Base-by-base conservation (phyloP, 1,284 basidiomycete genomes). In the Sanghuangporus sanghuang region DNA sequence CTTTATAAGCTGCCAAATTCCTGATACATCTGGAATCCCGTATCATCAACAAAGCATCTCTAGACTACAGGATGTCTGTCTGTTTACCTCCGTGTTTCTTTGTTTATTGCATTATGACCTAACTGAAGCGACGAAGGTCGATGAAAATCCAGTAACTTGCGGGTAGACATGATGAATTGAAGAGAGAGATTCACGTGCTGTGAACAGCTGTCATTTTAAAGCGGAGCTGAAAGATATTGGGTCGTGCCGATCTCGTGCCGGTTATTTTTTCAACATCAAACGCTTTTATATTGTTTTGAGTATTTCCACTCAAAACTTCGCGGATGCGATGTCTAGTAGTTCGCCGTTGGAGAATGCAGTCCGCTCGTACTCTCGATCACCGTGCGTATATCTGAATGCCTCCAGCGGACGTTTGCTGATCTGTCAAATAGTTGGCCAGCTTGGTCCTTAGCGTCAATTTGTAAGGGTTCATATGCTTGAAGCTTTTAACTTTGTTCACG, bases 1-100 rank as follows among this genome's bases (percentile, higher is more conserved):
- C 71, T n/a, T 76, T 77, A 68, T 90, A 87, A 5, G 75, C 65
- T 0, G 80, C 79, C 7, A 91, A 75, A 62, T 83, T 86, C 44
- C 78, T 75, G 35, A 91, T 73, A 67, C 87, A 89, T 69, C 89
- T 90, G 54, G 55, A 46, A 59, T 14, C 36, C 23, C 27, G 39
- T 16, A 59, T 35, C 11, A 27, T 35, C 21, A n/a, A 3, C 23
- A 12, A 27, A 35, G 12, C 7, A 52, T 52, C 27, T 46, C 44
- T 46, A 16, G 7, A 18, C 21, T 52, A n/a, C 14, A 52, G 14
- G 1, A 11, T 21, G 1, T 1, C 14, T 35, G 27, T 35, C n/a
- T 7, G 9, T 48, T 40, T 35, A 65, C 64, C 46, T 57, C 23
- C 39, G 39, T 12, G 60, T 62, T 35, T 65, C 64, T 5, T 58